Conservation (phyloP, 805 yeast species). For the Candida piceae region DNA sequence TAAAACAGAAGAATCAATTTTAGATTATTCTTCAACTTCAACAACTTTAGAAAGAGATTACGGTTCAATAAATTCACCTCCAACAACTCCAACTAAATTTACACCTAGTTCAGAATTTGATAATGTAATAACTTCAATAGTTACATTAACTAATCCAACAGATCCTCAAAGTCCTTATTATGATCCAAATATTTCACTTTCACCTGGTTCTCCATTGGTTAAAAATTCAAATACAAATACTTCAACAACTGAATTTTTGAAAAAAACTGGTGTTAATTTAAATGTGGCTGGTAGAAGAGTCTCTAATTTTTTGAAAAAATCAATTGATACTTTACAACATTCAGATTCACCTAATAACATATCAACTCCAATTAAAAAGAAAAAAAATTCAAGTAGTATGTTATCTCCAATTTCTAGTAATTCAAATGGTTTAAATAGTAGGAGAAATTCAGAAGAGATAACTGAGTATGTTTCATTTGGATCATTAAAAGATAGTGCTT, state of each 20-base stretch:
- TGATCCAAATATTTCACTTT: conserved; percentile 8
- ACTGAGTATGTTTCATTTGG: conserved; percentile 37
- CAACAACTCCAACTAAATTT: conserved; percentile 13
- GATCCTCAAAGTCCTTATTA: conserved; percentile 22
- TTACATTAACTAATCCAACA: conserved; percentile 15
- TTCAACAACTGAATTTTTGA: too few relatives aligned
- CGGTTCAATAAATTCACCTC: background rate
- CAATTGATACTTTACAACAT: conserved; percentile 17
- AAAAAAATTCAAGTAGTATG: background rate
- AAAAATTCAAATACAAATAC: too few relatives aligned
- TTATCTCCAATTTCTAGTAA: conserved; percentile 5
- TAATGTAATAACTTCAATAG: conserved; percentile 16
- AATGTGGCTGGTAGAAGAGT: conserved; percentile 26
- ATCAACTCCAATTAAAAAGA: background rate
- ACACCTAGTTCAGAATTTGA: conserved; percentile 2
- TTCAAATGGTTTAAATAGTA: conserved; percentile 1
- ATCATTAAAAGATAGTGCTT: conserved; percentile 28
- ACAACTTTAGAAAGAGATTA: too few relatives aligned
- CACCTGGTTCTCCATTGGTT: conserved; percentile 17
- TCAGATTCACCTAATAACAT: conserved; percentile 2
- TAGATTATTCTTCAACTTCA: too few relatives aligned
- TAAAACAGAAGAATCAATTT: conserved; percentile 37
- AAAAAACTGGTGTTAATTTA: too few relatives aligned
- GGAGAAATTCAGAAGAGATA: conserved; percentile 13
- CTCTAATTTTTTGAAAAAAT: conserved; percentile 22